These are phyloP conservation scores for Aspergillus sp. DNA, from an alignment of 2,329 filamentous ascomycete species.

Conservation along the genomic window DNA sequence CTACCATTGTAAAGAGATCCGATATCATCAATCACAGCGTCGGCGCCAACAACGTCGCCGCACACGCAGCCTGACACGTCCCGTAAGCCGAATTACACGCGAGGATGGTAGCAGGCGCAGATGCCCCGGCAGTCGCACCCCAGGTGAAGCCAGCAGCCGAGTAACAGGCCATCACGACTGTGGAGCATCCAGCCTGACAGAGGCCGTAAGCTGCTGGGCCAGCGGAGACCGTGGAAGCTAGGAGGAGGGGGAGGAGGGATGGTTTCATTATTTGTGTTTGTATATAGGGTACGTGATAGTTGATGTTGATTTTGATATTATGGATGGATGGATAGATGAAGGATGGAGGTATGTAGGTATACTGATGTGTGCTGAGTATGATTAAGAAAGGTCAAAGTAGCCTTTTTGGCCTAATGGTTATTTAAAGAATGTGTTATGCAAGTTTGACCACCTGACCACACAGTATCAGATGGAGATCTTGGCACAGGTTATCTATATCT, in stretches of 20 bases:
- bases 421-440: no score
- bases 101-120: conserved; percentile 38
- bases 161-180: conserved; percentile 45
- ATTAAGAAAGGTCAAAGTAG: no score
- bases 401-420: no score
- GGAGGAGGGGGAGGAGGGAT: background rate
- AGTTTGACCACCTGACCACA: no score
- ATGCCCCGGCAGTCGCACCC: conserved; percentile 33
- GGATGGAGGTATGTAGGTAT: no score
- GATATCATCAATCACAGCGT: conserved; percentile 20
- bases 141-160: conserved; percentile 40
- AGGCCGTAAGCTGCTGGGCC: conserved; percentile 33
- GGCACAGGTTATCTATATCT: no score
- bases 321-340: no score
- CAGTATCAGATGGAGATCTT: no score
- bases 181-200: conserved; percentile 46
- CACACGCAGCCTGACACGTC: conserved; percentile 43
- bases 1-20: conserved; percentile 2
- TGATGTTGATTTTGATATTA: no score
- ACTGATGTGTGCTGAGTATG: no score
- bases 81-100: conserved; percentile 45
- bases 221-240: background rate
- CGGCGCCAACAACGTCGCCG: conserved; percentile 27
- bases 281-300: no score
- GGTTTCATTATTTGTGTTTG: no score